Percentiles rank a stretch among this genome's conserved stretches.
These are phyloP conservation scores for Posidonia australis DNA, from an alignment of 106 monocot genomes.

Conservation along the genomic window DNA sequence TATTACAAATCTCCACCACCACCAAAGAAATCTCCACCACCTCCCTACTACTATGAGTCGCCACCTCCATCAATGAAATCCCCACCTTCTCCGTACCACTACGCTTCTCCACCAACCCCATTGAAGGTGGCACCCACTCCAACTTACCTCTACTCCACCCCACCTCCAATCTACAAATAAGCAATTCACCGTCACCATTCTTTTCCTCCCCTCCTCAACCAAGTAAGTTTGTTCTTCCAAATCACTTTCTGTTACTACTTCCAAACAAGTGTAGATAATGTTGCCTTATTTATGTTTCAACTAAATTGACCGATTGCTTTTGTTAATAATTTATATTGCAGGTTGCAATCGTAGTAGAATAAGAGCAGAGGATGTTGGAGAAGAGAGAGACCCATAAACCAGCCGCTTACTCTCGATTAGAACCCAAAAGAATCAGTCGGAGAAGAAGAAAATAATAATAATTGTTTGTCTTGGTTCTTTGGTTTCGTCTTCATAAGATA, in stretches of 20 bases:
- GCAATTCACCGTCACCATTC: not conserved
- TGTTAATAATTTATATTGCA: not conserved
- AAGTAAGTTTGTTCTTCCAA: not conserved
- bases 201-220: constrained; percentile 4
- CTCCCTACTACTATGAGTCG: too few relatives aligned
- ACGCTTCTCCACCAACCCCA: constrained; percentile 21
- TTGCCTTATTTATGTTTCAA: not conserved
- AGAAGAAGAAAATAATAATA: too few relatives aligned
- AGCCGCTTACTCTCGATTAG: not conserved
- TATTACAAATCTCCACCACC: too few relatives aligned
- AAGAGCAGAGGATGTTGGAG: not conserved
- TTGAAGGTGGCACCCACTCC: constrained; percentile 9
- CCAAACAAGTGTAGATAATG: too few relatives aligned
- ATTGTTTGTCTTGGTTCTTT: too few relatives aligned
- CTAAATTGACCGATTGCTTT: not conserved
- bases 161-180: constrained; percentile 14
- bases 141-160: not conserved
- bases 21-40: too few relatives aligned
- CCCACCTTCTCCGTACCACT: too few relatives aligned
- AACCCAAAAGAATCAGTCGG: too few relatives aligned
- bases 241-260: not conserved
- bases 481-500: too few relatives aligned
- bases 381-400: constrained; percentile 1
- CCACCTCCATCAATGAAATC: too few relatives aligned
- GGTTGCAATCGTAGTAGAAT: not conserved